Evolutionary conservation across 352 stramenopile genomes (phyloP).

Genomic region (Phytopythium ostracodes): DNA sequence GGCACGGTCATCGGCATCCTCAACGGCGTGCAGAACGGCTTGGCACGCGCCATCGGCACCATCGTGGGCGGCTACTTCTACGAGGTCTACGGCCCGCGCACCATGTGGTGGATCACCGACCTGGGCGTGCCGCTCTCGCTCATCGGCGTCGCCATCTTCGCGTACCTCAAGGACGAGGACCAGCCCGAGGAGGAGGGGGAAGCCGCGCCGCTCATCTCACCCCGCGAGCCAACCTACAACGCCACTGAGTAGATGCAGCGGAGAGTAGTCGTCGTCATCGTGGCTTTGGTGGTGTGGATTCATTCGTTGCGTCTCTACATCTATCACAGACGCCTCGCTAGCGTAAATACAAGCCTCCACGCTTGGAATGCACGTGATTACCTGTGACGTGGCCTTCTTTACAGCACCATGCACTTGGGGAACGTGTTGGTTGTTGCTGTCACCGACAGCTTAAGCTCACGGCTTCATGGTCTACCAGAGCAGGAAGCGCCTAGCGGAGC

Average conservation of each 20-base stretch:
- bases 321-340: not conserved
- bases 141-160: conserved; percentile 47
- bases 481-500: not conserved
- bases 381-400: not conserved
- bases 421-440: too few relatives aligned
- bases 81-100: conserved; percentile 53
- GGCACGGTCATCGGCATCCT: conserved; percentile 77
- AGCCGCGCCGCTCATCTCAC: not conserved
- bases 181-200: conserved; percentile 21
- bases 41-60: conserved; percentile 59
- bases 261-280: not conserved
- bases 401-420: too few relatives aligned
- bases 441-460: too few relatives aligned
- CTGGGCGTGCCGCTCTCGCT: conserved; percentile 64
- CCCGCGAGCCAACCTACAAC: conserved; percentile 2
- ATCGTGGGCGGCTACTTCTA: conserved; percentile 78
- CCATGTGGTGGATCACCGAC: conserved; percentile 69
- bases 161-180: conserved; percentile 47
- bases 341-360: not conserved
- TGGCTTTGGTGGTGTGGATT: not conserved
- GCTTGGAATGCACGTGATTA: not conserved
- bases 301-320: not conserved
- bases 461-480: not conserved
- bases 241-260: not conserved
- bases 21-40: conserved; percentile 71